Base-by-base conservation (phyloP, 2,329 filamentous ascomycete genomes). In the Amauroascus niger region DNA sequence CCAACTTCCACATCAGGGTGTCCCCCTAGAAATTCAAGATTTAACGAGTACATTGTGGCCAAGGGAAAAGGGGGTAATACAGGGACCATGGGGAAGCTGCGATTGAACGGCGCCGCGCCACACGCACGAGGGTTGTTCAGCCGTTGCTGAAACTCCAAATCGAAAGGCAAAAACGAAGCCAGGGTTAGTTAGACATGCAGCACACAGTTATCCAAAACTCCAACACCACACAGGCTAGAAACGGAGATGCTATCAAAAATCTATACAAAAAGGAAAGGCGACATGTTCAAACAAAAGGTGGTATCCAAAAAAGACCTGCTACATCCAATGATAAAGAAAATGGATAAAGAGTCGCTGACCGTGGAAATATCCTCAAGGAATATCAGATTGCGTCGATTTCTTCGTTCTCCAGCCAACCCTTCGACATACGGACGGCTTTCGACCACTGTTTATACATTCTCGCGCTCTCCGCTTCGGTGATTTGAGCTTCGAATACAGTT, bases 401-500 rank as follows among this genome's bases (percentile, higher is more conserved):
- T 22, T 56, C 58, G 6, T 58, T 57, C 43, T 69, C 63, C 56
- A 67, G 60, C 86, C 87, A 90, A 32, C 87, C 87, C 64, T 77
- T 81, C 62, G 81, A 85, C 85, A 89, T 90, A 66, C 86, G 74
- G 35, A 91, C 87, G 1, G 87, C 87, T 69, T 85, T 82, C 61
- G 81, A 78, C 87, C 87, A 90, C 60, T 80, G 79, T 61, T 75
- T 77, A 64, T 87, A 88, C 72, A 85, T 80, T 64, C 75, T 76
- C 30, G 68, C 68, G 56, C 82, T 81, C 61, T 81, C 77, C 56
- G 79, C 74, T 58, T 75, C 69, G 47, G 75, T 73, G 55, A 87
- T 80, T 58, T 80, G 71, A 0, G 88, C 87, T 62, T 79, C 72
- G 65, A 95, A 95, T 16, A 81, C 77, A 57, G 77, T 84, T 52